Base-by-base conservation (phyloP, 306 rosid genomes). In the Luffa aegyptiaca region DNA sequence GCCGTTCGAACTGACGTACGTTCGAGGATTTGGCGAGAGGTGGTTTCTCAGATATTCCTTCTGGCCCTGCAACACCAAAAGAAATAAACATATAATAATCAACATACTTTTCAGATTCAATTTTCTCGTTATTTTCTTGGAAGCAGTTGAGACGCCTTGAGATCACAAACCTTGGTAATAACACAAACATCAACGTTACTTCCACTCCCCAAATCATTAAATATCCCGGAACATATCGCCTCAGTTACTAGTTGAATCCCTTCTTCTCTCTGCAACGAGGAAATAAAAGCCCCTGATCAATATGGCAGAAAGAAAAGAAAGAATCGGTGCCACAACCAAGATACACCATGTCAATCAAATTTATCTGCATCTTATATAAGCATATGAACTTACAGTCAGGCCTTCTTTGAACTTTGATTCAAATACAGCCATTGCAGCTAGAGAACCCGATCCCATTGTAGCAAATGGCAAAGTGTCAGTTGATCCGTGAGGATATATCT, bases 201-300 rank as follows among this genome's bases (percentile, higher is more conserved):
- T 84, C 99, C 99, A 86, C 97, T 95, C 65, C 99, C 99, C 90
- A 95, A 83, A 84, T 95, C 99, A 82, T 93, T 95, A 71, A 93
- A 95, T 62, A 95, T 91, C 77, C 99, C 99, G 61, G 99, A 91
- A 87, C 90, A 91, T 71, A 95, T 91, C 1, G 99, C 96, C 78
- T 92, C 97, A n/a, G 86, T 80, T 18, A 94, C 94, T 73, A 94
- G n/a, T 71, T 84, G 79, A 42, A 92, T 56, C 49, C 97, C 97
- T 86, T 94, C 96, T 63, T 94, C 93, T 85, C 91, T 89, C 98
- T 92, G 85, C 84, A 86, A 69, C 12, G 73, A 66, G 33, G 26
- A 71, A 16, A 42, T 37, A 11, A 65, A 79, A 52, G 46, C 39
- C 33, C 12, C 14, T 52, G 17, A 41, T 64, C 58, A 4, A 61